These are phyloP conservation scores for Aegilops tauschii DNA, from an alignment of 176 grass and related monocot species.

Conservation along the genomic window DNA sequence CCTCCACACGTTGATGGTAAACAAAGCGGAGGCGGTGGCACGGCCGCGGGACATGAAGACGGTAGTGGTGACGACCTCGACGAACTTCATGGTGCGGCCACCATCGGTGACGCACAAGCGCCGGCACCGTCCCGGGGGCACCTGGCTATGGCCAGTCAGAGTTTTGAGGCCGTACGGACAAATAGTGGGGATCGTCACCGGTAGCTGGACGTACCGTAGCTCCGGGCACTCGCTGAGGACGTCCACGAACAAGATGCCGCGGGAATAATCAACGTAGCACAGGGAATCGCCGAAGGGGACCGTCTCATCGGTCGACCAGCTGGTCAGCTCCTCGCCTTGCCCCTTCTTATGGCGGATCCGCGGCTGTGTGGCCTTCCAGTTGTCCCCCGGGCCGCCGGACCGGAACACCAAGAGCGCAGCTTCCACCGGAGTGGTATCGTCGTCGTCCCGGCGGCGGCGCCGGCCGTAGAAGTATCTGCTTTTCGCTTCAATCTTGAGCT, in stretches of 20 bases:
- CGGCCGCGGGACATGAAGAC: background rate
- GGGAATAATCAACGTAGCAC: background rate
- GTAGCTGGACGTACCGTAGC: background rate
- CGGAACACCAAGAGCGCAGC: background rate
- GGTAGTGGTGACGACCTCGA: background rate
- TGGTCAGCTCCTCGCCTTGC: background rate
- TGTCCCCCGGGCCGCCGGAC: background rate
- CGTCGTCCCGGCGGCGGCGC: too few species aligned
- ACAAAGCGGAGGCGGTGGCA: background rate
- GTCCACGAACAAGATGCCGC: background rate
- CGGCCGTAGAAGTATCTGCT: background rate
- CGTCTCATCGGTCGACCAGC: background rate
- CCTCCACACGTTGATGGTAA: background rate
- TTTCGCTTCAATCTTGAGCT: background rate
- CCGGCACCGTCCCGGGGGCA: background rate
- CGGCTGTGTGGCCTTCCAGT: background rate
- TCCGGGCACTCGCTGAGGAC: background rate
- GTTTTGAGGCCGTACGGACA: background rate
- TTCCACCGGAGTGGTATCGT: background rate
- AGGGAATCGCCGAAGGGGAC: background rate
- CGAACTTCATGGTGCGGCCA: background rate
- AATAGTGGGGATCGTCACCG: background rate
- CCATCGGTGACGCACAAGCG: background rate
- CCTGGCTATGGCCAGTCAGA: background rate
- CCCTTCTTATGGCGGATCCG: background rate